A percentile compares a stretch with the other conserved stretches of the same genome.
Conservation (phyloP, 2,329 filamentous ascomycete species). For the Calonectria pseudoturangicola region DNA sequence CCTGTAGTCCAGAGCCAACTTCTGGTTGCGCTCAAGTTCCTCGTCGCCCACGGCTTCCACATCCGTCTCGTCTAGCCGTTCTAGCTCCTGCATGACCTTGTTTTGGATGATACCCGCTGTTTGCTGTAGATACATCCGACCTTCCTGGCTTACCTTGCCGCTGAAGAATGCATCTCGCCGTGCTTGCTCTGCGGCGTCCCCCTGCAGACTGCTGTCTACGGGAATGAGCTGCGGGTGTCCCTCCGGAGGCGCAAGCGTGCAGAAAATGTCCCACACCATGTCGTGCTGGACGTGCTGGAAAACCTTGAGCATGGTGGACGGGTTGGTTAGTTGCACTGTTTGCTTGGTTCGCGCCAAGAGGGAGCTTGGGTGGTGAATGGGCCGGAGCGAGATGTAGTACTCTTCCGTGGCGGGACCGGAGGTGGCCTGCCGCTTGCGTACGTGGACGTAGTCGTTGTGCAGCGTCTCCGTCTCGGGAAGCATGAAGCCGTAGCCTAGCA, state of each 20-base stretch:
- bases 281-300: slow-evolving; percentile 72
- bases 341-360: slow-evolving; percentile 66
- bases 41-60: slow-evolving; percentile 64
- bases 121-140: slow-evolving; percentile 56
- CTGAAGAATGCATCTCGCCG: slow-evolving; percentile 56
- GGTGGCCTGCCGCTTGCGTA: slow-evolving; percentile 65
- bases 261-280: slow-evolving; percentile 71
- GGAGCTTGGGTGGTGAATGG: slow-evolving; percentile 68
- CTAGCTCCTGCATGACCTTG: slow-evolving; percentile 65
- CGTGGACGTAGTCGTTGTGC: slow-evolving; percentile 77
- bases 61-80: slow-evolving; percentile 68
- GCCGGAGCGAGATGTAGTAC: slow-evolving; percentile 72
- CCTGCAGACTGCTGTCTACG: slow-evolving; percentile 41
- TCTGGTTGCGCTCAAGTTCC: slow-evolving; percentile 66
- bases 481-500: slow-evolving; percentile 79
- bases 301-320: slow-evolving; percentile 57
- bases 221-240: slow-evolving; percentile 56
- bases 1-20: slow-evolving; percentile 69
- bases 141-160: slow-evolving; percentile 56
- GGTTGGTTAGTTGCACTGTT: slow-evolving; percentile 55
- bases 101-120: slow-evolving; percentile 65
- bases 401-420: slow-evolving; percentile 58
- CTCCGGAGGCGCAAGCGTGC: slow-evolving; percentile 60
- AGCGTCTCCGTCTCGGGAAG: slow-evolving; percentile 67
- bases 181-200: slow-evolving; percentile 54